Conservation (phyloP, 257 asterid species). For the Petrea volubilis region DNA sequence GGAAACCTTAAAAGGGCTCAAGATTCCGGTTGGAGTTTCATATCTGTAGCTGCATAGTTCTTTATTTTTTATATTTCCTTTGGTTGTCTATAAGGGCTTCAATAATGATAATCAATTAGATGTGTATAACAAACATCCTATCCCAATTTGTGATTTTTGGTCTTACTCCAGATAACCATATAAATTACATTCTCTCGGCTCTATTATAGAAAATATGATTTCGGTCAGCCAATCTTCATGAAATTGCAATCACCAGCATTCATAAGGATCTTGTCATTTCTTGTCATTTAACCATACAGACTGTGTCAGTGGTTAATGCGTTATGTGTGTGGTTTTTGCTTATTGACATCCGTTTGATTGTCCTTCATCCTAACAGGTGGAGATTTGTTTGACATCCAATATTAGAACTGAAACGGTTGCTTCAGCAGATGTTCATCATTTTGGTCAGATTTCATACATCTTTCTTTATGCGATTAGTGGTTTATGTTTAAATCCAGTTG, state of each 20-base stretch:
- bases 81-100: neutral
- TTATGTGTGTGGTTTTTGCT: conserved; percentile 3
- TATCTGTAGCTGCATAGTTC: conserved; percentile 20
- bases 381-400: conserved; percentile 94
- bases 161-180: neutral
- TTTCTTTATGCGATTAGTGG: neutral
- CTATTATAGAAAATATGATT: neutral
- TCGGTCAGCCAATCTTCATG: neutral
- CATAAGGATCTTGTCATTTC: neutral
- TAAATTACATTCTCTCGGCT: neutral
- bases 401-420: conserved; percentile 77
- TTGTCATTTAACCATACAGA: too few relatives aligned
- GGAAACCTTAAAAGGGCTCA: conserved; percentile 52
- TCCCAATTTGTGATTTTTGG: neutral
- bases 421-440: conserved; percentile 89
- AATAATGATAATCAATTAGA: neutral
- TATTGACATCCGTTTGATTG: conserved; percentile 1
- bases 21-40: conserved; percentile 64
- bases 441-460: conserved; percentile 55
- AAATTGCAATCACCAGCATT: neutral
- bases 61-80: conserved; percentile 1
- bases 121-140: neutral
- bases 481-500: neutral
- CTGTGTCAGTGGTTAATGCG: neutral
- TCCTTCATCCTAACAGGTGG: conserved; percentile 62